Base-by-base conservation (phyloP, 306 rosid genomes). In the Argentina anserina region DNA sequence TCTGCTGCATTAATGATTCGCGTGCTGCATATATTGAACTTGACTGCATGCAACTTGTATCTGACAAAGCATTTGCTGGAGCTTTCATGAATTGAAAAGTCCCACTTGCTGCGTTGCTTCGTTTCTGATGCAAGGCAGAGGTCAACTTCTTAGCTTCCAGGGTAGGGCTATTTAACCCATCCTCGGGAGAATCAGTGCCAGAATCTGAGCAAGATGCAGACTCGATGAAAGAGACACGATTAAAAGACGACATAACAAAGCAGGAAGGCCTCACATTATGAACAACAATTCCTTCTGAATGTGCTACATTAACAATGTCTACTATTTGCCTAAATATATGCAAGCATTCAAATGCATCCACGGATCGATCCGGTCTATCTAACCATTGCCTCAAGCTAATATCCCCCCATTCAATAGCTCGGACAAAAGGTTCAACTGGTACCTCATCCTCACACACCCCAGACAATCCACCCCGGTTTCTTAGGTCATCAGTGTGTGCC, bases 201-300 rank as follows among this genome's bases (percentile, higher is more conserved):
- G 94, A 87, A 83, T 91, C 96, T 3, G 99, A 91, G 80, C 95
- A 89, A 69, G 99, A 94, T 13, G 91, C 97, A 0, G 99, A 94
- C 81, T 91, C 97, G 53, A 94, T 91, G 82, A 94, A 94, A 26
- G 97, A 89, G 72, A 91, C 86, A 75, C 71, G 96, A 83, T 94
- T 91, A 84, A 94, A 89, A 69, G 97, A 89, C 7, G 99, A 91
- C 97, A 91, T 90, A 52, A 91, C 88, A 81, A 91, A 94, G 87
- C 99, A 94, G 1, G 99, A 94, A 71, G 99, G 99, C 82, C 93
- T 83, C 58, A 91, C 97, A 78, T 94, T 94, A 70, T 91, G 96
- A 81, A 91, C 91, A 79, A 88, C 96, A 79, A 94, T 89, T 65
- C 99, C 99, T 78, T 90, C 93, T 36, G 91, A 86, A 76, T 94